Percentiles rank a stretch among this genome's conserved stretches.
Conservation (phyloP, 2,329 filamentous ascomycete genomes). For the Aotearoamyces nothofagi region DNA sequence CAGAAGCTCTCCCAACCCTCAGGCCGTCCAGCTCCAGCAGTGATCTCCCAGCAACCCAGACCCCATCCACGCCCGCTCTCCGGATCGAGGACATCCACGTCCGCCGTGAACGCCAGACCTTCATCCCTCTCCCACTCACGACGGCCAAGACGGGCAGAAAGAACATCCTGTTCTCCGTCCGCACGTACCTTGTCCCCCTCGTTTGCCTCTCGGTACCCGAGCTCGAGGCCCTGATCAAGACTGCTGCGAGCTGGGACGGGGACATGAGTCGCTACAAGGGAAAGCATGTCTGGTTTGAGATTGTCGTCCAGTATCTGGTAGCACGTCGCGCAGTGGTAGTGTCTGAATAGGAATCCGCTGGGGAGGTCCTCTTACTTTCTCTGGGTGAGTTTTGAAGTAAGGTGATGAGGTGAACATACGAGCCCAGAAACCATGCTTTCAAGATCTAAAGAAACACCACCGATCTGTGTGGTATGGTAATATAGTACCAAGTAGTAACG, state of each 20-base stretch:
- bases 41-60: no score
- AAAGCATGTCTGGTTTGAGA: constrained; percentile 25
- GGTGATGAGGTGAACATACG: no score
- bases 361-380: no score
- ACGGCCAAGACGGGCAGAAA: no score
- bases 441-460: no score
- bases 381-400: no score
- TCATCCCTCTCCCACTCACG: constrained; percentile 26
- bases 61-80: constrained; percentile 13
- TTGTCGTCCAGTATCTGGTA: no score
- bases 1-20: constrained; percentile 18
- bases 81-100: constrained; percentile 24
- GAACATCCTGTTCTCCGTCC: constrained; percentile 34
- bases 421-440: no score
- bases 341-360: no score
- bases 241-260: constrained; percentile 28
- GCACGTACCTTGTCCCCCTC: constrained; percentile 27
- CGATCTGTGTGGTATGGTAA: no score
- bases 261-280: constrained; percentile 29
- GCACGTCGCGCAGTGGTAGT: no score
- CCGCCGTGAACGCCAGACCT: constrained; percentile 32
- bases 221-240: constrained; percentile 24
- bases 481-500: no score
- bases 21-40: constrained; percentile 15
- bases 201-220: constrained; percentile 25